Conservation (phyloP, 306 rosid species). For the Rosa multiflora region DNA sequence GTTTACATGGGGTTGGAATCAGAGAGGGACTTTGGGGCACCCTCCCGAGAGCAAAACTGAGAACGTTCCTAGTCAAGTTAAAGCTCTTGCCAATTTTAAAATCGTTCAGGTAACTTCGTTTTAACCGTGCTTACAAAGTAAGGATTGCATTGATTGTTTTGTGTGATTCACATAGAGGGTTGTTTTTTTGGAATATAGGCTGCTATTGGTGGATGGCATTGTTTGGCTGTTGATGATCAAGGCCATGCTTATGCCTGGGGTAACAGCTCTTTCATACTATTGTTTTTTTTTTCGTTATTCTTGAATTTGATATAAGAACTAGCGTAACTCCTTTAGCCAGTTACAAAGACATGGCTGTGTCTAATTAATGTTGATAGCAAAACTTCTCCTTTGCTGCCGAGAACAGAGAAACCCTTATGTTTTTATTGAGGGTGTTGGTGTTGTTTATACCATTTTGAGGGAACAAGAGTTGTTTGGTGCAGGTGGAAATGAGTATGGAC, state of each 20-base stretch:
- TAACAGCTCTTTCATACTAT: constrained; percentile 21
- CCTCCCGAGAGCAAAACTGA: constrained; percentile 81
- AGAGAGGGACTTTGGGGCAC: constrained; percentile 95
- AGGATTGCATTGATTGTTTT: not conserved
- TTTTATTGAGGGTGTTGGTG: not conserved
- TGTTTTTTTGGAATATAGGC: constrained; percentile 49
- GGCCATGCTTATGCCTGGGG: constrained; percentile 99
- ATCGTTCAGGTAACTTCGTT: constrained; percentile 70
- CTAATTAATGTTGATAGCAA: too few species aligned
- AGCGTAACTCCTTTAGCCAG: too few species aligned
- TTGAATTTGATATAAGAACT: not conserved
- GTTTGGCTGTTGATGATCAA: constrained; percentile 98
- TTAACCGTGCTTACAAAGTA: not conserved
- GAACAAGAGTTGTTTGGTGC: constrained; percentile 28
- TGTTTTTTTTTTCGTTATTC: not conserved
- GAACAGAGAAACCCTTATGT: too few species aligned
- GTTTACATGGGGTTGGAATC: constrained; percentile 99
- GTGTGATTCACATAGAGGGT: not conserved
- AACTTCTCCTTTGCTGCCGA: too few species aligned
- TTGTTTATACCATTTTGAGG: not conserved
- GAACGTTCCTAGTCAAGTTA: constrained; percentile 91
- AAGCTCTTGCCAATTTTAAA: constrained; percentile 67
- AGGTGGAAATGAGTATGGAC: constrained; percentile 99
- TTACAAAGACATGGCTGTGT: too few species aligned
- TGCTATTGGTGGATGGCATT: constrained; percentile 99